A percentile compares a stretch with the other conserved stretches of the same genome.
These are phyloP conservation scores for Nidularia pulvinata DNA, from an alignment of 768 basidiomycete genomes.

Conservation along the genomic window DNA sequence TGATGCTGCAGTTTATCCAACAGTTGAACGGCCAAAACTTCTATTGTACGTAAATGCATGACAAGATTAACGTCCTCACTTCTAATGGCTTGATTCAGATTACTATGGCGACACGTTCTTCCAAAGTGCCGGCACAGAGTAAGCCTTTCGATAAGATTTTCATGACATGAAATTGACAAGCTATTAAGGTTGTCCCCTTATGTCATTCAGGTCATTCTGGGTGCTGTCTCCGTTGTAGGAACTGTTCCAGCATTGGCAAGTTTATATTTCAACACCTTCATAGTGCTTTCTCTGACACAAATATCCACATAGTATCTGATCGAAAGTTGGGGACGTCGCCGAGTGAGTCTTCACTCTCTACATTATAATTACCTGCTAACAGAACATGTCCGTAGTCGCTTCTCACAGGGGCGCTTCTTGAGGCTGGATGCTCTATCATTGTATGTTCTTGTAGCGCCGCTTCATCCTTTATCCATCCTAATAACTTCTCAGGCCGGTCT, in stretches of 20 bases:
- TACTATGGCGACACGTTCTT: slow-evolving; percentile 86
- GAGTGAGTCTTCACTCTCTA: slow-evolving; percentile 27
- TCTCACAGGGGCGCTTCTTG: slow-evolving; percentile 58
- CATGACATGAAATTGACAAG: too few species aligned
- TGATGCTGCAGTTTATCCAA: slow-evolving; percentile 83
- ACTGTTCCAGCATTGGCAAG: slow-evolving; percentile 67
- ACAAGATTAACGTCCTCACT: background rate
- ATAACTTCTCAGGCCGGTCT: slow-evolving; percentile 55
- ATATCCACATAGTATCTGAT: slow-evolving; percentile 45
- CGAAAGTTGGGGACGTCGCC: slow-evolving; percentile 74
- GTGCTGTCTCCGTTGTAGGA: slow-evolving; percentile 72
- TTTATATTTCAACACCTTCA: background rate
- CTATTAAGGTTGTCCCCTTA: slow-evolving; percentile 56
- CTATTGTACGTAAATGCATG: slow-evolving; percentile 49
- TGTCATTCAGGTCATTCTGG: slow-evolving; percentile 74
- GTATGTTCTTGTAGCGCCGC: slow-evolving; percentile 26
- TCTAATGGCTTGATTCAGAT: slow-evolving; percentile 35
- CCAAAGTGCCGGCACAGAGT: slow-evolving; percentile 68
- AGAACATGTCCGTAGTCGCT: slow-evolving; percentile 43
- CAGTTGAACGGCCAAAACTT: slow-evolving; percentile 84
- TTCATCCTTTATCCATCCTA: background rate
- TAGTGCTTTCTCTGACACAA: background rate
- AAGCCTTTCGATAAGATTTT: slow-evolving; percentile 9
- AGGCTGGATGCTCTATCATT: slow-evolving; percentile 64
- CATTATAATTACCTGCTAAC: background rate